Conservation (phyloP, 2,329 filamentous ascomycete genomes). For the Ceratocystis destructans region DNA sequence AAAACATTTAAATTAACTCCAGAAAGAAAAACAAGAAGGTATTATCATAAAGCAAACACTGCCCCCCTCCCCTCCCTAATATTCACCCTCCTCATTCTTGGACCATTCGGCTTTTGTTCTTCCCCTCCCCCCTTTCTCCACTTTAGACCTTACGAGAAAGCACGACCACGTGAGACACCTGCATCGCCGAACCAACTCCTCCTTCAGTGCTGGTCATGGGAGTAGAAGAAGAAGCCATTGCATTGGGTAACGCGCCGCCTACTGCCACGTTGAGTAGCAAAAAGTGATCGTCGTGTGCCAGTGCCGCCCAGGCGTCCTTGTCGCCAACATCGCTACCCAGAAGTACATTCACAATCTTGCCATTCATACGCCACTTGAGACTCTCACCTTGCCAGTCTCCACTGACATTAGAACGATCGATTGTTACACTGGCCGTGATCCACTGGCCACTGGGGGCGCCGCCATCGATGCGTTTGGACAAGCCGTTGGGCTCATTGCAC, state of each 20-base stretch:
- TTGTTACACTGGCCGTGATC: conserved; percentile 26
- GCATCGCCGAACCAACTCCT: conserved; percentile 26
- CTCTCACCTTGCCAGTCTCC: conserved; percentile 24
- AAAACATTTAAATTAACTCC: not conserved
- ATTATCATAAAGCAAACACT: not conserved
- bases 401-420: conserved; percentile 25
- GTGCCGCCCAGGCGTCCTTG: conserved; percentile 24
- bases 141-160: not conserved
- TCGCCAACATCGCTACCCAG: conserved; percentile 23
- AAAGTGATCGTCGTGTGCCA: conserved; percentile 26
- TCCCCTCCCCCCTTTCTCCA: not conserved
- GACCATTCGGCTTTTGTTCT: not conserved
- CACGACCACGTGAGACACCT: conserved; percentile 29
- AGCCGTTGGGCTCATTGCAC: conserved; percentile 31
- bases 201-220: conserved; percentile 27
- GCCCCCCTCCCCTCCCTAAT: not conserved
- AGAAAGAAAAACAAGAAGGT: not conserved
- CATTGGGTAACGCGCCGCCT: conserved; percentile 29
- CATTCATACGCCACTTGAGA: conserved; percentile 29
- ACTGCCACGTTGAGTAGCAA: conserved; percentile 31
- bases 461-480: conserved; percentile 21
- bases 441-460: conserved; percentile 25
- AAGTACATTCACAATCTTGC: conserved; percentile 23
- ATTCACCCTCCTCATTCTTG: not conserved
- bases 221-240: conserved; percentile 25